These are phyloP conservation scores for Polygonum maritimum DNA, from an alignment of 148 eudicot genomes.

Conservation along the genomic window DNA sequence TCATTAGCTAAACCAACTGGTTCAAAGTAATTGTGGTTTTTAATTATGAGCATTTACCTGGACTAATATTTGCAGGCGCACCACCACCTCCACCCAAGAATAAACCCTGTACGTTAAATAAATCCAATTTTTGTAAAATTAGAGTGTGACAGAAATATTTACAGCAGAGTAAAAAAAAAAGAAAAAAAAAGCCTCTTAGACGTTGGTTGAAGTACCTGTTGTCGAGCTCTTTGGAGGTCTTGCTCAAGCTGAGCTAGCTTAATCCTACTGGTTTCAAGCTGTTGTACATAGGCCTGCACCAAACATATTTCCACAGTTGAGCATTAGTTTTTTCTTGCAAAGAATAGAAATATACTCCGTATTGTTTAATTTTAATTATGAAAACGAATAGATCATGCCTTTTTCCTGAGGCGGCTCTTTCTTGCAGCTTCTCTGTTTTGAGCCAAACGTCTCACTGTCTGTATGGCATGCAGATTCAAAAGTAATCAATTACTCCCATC, in stretches of 20 bases:
- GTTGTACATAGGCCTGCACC: conserved; percentile 83
- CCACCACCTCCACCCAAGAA: conserved; percentile 67
- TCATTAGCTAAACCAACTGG: background rate
- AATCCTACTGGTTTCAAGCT: conserved; percentile 83
- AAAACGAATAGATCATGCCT: conserved; percentile 22
- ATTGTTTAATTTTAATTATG: background rate
- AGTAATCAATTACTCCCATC: too few species aligned
- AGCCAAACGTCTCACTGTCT: conserved; percentile 95
- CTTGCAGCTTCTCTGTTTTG: conserved; percentile 99
- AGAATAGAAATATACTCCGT: too few species aligned
- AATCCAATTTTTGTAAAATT: background rate
- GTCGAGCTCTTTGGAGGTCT: conserved; percentile 78
- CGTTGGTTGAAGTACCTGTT: conserved; percentile 40
- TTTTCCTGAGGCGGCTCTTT: conserved; percentile 90
- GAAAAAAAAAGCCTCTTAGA: background rate
- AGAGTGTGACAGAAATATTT: background rate
- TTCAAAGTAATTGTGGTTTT: background rate
- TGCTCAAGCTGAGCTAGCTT: conserved; percentile 84
- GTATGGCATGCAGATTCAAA: conserved; percentile 6
- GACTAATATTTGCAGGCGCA: conserved; percentile 56
- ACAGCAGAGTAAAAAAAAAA: background rate
- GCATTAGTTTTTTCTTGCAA: background rate
- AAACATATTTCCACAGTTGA: background rate
- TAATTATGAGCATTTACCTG: conserved; percentile 39
- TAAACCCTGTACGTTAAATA: conserved; percentile 40